A percentile compares a stretch with the other conserved stretches of the same genome.
Evolutionary conservation across 306 rosid species (phyloP).

Genomic region (Ormosia semicastrata): DNA sequence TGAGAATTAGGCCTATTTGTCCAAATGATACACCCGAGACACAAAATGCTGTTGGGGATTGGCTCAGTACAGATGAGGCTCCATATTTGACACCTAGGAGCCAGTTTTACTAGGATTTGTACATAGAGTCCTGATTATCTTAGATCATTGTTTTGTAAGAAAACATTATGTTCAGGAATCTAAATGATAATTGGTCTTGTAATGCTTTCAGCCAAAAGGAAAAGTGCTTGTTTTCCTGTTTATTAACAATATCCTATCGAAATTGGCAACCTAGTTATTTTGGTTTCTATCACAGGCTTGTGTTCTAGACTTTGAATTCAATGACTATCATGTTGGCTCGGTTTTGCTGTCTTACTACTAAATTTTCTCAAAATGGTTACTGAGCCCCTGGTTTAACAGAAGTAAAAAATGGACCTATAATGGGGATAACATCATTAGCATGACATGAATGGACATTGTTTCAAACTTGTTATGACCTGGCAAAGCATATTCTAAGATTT

Average conservation of each 20-base stretch:
- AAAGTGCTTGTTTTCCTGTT: conserved; percentile 29
- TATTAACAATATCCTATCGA: conserved; percentile 16
- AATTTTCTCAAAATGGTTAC: neutral
- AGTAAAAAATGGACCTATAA: neutral
- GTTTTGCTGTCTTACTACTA: neutral
- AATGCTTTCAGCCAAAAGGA: conserved; percentile 11
- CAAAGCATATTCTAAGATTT: neutral
- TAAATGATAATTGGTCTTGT: neutral
- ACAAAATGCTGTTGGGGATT: conserved; percentile 21
- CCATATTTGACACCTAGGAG: conserved; percentile 78
- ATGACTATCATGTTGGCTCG: neutral
- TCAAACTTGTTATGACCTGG: neutral
- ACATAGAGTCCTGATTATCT: neutral
- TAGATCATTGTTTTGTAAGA: conserved; percentile 14
- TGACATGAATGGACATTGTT: conserved; percentile 3
- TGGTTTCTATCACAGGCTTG: conserved; percentile 7
- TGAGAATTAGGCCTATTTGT: conserved; percentile 45
- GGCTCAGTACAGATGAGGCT: conserved; percentile 45
- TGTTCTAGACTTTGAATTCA: neutral
- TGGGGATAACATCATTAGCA: neutral
- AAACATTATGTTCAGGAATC: neutral
- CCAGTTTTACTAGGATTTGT: conserved; percentile 50
- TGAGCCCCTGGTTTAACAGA: neutral
- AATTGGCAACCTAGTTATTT: neutral
- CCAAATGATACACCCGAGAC: conserved; percentile 38